Base-by-base conservation (phyloP, 2,329 filamentous ascomycete genomes). In the Xylaria arbuscula region DNA sequence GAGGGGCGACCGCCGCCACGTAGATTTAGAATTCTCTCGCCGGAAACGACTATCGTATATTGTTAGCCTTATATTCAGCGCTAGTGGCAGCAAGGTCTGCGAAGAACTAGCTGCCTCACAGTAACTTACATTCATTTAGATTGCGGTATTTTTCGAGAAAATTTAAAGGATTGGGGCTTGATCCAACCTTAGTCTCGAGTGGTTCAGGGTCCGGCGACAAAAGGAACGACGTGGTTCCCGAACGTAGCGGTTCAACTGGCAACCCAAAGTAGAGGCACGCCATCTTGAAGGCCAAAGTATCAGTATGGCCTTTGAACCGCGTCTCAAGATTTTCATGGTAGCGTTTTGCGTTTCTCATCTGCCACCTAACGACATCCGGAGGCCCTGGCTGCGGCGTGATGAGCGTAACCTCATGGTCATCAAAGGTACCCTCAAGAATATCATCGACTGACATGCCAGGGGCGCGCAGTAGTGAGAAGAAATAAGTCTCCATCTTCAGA, bases 211-310 rank as follows among this genome's bases (percentile, higher is more conserved):
- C 72, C 10, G 53, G 38, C 11, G 66, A 45, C 8, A 38, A 19
- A 1, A 50, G 22, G 32, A 40, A 24, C 42, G 74, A 57, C 40
- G 22, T 15, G 1, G 36, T 67, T 28, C 79, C 73, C 2, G 76
- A 72, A 48, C 77, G 76, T 34, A 82, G 71, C 0, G 84, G 83
- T 58, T 81, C 81, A 2, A 85, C 76, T 0, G 83, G 82, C 6
- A 85, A 72, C 0, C 84, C 84, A 67, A 85, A 86, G 72, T 82
- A 85, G 53, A 84, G 76, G 76, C 84, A 79, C 0, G 83, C 76
- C 65, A 86, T 66, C 72, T 84, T 85, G n/a, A 80, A 78, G 2
- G 77, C 76, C 17, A 84, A 64, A 1, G 76, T 75, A 4, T 75
- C 69, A 1, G 67, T 28, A 8, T 76, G 67, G 5, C 66, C 73